Evolutionary conservation across 2,329 filamentous ascomycete species (phyloP).

Genomic region (Sporothrix luriei): DNA sequence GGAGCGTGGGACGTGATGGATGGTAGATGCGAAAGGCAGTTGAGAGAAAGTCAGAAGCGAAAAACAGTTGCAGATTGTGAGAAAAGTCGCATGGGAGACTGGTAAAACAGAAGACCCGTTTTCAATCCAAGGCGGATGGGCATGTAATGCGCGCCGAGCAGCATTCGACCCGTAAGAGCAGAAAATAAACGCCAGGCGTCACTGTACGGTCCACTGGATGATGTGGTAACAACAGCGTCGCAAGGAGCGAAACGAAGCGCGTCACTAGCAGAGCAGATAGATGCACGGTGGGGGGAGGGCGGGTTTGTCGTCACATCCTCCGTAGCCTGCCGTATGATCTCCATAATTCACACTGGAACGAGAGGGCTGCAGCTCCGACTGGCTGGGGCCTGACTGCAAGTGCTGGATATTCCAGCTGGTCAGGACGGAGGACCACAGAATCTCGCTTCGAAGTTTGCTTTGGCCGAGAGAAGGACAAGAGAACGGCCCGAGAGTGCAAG

Average conservation of each 20-base stretch:
- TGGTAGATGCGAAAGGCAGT: neutral
- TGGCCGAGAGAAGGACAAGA: neutral
- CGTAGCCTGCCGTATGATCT: neutral
- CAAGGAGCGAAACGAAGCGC: neutral
- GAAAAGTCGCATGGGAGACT: neutral
- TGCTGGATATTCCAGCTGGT: neutral
- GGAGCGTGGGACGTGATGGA: constrained; percentile 5
- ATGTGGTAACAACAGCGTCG: constrained; percentile 13
- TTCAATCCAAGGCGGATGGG: neutral
- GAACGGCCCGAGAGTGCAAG: neutral
- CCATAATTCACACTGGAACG: neutral
- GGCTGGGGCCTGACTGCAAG: constrained; percentile 8
- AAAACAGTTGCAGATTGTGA: neutral
- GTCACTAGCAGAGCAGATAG: neutral
- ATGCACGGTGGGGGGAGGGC: neutral
- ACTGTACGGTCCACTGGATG: neutral
- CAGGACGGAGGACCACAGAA: neutral
- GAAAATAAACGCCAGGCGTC: constrained; percentile 15
- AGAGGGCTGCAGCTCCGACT: neutral
- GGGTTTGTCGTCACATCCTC: neutral
- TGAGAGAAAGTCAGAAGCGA: neutral
- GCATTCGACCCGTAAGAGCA: neutral
- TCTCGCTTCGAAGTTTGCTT: neutral
- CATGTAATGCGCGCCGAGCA: neutral
- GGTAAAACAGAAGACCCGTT: neutral